These are phyloP conservation scores for Silybum marianum DNA, from an alignment of 129 eudicot genomes.

Conservation along the genomic window DNA sequence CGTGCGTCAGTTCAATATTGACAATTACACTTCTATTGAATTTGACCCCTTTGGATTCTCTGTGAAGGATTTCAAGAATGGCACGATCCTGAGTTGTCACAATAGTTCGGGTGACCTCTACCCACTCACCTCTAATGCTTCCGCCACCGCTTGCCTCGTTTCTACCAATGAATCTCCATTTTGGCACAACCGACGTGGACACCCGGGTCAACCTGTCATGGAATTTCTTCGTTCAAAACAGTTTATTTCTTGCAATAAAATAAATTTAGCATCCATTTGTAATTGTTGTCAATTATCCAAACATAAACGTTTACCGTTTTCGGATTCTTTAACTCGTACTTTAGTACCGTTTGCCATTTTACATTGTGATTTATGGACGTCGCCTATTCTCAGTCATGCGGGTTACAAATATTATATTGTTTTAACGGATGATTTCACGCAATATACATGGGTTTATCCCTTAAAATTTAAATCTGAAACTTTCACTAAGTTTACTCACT, in stretches of 20 bases:
- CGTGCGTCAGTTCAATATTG: neutral
- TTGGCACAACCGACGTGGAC: conserved; percentile 6
- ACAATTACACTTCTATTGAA: conserved; percentile 15
- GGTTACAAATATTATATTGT: neutral
- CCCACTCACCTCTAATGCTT: neutral
- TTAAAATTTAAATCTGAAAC: too few species aligned
- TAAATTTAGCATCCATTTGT: neutral
- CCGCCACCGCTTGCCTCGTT: neutral
- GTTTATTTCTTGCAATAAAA: neutral
- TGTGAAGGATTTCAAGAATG: conserved; percentile 18
- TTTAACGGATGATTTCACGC: neutral
- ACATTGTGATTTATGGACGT: conserved; percentile 5
- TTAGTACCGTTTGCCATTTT: neutral
- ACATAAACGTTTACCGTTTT: conserved; percentile 9
- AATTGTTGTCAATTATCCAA: conserved; percentile 8
- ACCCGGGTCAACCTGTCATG: conserved; percentile 9
- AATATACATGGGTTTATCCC: too few species aligned
- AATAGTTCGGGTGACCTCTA: conserved; percentile 2
- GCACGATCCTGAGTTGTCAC: conserved; percentile 11
- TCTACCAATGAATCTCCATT: neutral
- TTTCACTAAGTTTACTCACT: too few species aligned
- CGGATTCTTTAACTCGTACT: conserved; percentile 8
- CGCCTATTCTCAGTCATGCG: neutral
- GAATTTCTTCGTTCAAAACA: neutral
- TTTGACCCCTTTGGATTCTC: conserved; percentile 17